Evolutionary conservation across 148 eudicot species (phyloP).

Genomic region (Chenopodium berlandieri): DNA sequence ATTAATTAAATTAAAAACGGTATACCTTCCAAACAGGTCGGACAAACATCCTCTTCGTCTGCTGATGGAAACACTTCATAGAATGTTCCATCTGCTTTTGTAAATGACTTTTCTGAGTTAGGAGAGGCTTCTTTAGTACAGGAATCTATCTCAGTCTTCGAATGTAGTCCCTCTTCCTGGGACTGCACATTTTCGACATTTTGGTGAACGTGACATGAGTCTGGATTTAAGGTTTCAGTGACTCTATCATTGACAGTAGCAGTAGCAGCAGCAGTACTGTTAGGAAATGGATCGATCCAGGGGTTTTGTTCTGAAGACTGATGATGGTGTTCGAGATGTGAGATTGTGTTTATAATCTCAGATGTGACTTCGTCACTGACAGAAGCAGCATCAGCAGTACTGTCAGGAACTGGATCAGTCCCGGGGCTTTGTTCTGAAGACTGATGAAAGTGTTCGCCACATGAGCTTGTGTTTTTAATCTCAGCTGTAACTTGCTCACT

Average conservation of each 20-base stretch:
- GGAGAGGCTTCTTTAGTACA: background rate
- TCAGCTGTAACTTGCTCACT: background rate
- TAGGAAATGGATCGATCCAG: background rate
- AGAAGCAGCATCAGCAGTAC: background rate
- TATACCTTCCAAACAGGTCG: constrained; percentile 27
- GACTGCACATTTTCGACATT: background rate
- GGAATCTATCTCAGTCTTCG: background rate
- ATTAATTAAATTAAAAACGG: background rate
- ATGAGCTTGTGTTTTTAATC: background rate
- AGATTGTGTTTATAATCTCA: background rate
- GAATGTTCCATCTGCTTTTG: background rate
- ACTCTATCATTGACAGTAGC: background rate
- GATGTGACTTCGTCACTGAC: background rate
- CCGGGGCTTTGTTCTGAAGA: background rate
- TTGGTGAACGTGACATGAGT: background rate
- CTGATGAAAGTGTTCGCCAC: background rate
- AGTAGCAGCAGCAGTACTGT: background rate
- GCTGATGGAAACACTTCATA: background rate
- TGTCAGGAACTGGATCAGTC: background rate
- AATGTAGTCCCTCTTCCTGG: background rate
- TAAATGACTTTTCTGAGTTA: background rate
- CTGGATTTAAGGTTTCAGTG: background rate
- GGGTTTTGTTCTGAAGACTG: background rate
- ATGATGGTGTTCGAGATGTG: background rate
- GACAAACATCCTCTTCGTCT: constrained; percentile 22